Conservation (phyloP, 768 basidiomycete genomes). For the Dentipellis sp. region DNA sequence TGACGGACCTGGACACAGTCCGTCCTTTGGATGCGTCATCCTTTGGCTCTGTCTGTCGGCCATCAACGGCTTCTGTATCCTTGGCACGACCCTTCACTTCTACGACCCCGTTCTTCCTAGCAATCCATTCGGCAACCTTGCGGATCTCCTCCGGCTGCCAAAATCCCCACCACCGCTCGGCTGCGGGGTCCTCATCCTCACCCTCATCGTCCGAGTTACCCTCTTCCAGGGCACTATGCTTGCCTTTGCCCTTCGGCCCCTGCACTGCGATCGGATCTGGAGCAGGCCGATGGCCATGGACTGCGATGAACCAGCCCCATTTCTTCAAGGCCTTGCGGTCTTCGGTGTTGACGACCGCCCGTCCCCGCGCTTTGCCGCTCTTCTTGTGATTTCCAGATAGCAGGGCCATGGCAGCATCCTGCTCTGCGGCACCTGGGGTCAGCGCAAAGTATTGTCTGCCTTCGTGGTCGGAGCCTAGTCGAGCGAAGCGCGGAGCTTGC, state of each 20-base stretch:
- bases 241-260: conserved; percentile 15
- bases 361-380: conserved; percentile 30
- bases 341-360: conserved; percentile 30
- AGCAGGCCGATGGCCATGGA: conserved; percentile 53
- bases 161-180: conserved; percentile 72
- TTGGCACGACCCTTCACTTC: conserved; percentile 10
- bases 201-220: conserved; percentile 16
- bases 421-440: conserved; percentile 49
- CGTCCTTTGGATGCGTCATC: background rate
- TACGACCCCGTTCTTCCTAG: conserved; percentile 35
- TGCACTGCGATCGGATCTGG: conserved; percentile 17
- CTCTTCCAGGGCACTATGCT: conserved; percentile 13
- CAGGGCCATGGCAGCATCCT: conserved; percentile 33
- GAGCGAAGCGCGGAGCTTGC: conserved; percentile 42
- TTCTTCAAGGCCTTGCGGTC: conserved; percentile 43
- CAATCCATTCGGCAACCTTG: conserved; percentile 59
- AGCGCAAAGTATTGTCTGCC: conserved; percentile 63
- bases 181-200: conserved; percentile 26
- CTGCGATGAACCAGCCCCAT: conserved; percentile 75
- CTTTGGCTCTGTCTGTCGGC: background rate
- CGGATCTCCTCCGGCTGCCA: conserved; percentile 54
- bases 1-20: background rate
- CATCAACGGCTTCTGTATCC: background rate
- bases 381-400: conserved; percentile 25
- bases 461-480: conserved; percentile 61